phyloP scores from a whole-genome alignment of 1,284 basidiomycete genomes.

The Golubevia sp. region DNA sequence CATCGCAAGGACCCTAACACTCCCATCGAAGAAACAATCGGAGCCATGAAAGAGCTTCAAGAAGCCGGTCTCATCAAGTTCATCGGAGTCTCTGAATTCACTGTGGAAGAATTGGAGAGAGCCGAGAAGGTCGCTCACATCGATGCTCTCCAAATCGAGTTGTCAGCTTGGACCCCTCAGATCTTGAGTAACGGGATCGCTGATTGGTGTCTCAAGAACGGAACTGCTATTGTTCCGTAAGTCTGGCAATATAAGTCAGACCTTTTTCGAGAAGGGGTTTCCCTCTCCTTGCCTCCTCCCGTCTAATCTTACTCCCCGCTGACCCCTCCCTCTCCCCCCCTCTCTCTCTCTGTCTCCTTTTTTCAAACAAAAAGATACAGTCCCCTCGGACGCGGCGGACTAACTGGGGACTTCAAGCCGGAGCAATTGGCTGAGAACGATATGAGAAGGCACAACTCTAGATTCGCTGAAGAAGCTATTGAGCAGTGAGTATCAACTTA shows the following conservation, averaged over 20 bases:
- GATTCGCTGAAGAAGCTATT: slow-evolving; percentile 33
- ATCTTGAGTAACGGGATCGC: slow-evolving; percentile 33
- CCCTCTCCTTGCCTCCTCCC: background rate
- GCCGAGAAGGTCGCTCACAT: slow-evolving; percentile 40
- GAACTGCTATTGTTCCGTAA: background rate
- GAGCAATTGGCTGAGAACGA: slow-evolving; percentile 29
- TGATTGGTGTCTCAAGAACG: slow-evolving; percentile 19
- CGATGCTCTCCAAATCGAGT: slow-evolving; percentile 46
- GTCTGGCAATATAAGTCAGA: no score
- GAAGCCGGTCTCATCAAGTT: slow-evolving; percentile 73
- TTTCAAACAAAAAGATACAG: no score
- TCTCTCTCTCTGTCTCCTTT: no score
- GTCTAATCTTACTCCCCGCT: no score
- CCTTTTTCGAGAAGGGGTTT: background rate
- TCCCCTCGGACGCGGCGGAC: slow-evolving; percentile 30
- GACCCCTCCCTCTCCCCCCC: no score
- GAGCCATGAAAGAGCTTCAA: slow-evolving; percentile 74
- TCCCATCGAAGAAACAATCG: slow-evolving; percentile 76
- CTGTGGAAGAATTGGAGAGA: slow-evolving; percentile 30
- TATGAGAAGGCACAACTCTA: slow-evolving; percentile 28
- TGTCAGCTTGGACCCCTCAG: slow-evolving; percentile 49
- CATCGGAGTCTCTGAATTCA: slow-evolving; percentile 69
- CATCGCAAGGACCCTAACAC: slow-evolving; percentile 64
- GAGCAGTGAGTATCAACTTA: no score
- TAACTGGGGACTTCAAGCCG: slow-evolving; percentile 25